Evolutionary conservation across 768 basidiomycete species (phyloP).

Genomic region (Russula emetica): DNA sequence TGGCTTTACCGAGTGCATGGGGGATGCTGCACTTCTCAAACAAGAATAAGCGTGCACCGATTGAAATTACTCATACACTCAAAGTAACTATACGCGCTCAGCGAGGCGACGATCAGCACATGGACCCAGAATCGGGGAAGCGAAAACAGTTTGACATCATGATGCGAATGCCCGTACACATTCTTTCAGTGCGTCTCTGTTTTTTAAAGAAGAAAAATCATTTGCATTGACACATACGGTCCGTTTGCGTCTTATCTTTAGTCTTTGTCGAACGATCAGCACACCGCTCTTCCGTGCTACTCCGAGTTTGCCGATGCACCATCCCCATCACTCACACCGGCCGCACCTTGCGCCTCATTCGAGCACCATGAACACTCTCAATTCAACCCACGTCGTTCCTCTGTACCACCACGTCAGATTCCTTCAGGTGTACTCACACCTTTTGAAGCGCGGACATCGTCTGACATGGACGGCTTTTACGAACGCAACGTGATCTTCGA

Average conservation of each 20-base stretch:
- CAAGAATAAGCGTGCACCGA: slow-evolving; percentile 70
- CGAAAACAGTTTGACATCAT: slow-evolving; percentile 84
- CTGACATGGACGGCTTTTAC: slow-evolving; percentile 40
- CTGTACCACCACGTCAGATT: background rate
- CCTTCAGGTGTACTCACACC: background rate
- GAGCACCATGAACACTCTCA: background rate
- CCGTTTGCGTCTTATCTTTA: background rate
- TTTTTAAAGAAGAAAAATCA: background rate
- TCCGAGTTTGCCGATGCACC: slow-evolving; percentile 3
- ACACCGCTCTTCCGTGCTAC: slow-evolving; percentile 15
- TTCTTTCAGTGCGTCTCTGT: slow-evolving; percentile 67
- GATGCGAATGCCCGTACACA: slow-evolving; percentile 77
- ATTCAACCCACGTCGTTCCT: background rate
- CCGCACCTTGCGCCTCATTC: background rate
- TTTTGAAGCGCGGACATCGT: slow-evolving; percentile 1
- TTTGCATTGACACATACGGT: background rate
- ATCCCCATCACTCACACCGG: background rate
- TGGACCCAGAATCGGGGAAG: slow-evolving; percentile 64
- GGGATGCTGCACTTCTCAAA: slow-evolving; percentile 66
- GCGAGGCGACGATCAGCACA: slow-evolving; percentile 61
- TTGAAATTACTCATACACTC: slow-evolving; percentile 69
- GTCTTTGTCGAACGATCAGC: slow-evolving; percentile 17
- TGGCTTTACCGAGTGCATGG: slow-evolving; percentile 65
- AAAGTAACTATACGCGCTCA: slow-evolving; percentile 83
- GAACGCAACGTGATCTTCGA: slow-evolving; percentile 52